These are phyloP conservation scores for Linum tenue DNA, from an alignment of 345 rosid genomes.

Conservation along the genomic window DNA sequence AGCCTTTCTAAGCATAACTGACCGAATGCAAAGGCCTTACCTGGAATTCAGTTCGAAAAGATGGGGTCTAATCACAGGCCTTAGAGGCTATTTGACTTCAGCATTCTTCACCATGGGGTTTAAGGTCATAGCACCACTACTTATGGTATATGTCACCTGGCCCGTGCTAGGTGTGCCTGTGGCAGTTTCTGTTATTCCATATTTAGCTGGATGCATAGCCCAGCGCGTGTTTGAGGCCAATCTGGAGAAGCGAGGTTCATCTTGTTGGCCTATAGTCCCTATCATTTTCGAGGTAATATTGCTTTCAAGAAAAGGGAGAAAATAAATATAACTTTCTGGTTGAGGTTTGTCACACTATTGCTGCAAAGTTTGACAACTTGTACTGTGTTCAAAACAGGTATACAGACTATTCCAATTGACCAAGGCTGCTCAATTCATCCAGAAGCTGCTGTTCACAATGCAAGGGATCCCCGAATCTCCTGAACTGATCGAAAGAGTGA, in stretches of 20 bases:
- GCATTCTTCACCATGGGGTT: constrained; percentile 53
- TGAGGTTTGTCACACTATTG: background rate
- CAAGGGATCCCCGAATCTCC: constrained; percentile 43
- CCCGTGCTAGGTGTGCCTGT: constrained; percentile 58
- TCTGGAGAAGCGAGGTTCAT: constrained; percentile 48
- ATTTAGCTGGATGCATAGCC: constrained; percentile 59
- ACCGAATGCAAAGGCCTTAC: constrained; percentile 69
- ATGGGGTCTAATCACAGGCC: constrained; percentile 84
- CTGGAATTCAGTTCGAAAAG: constrained; percentile 71
- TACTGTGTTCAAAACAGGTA: constrained; percentile 34
- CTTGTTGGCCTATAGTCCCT: constrained; percentile 83
- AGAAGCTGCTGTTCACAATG: constrained; percentile 59
- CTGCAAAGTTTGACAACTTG: background rate
- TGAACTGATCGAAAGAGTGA: constrained; percentile 40
- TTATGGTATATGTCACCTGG: constrained; percentile 57
- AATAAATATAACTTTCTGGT: no score
- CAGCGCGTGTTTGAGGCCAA: constrained; percentile 51
- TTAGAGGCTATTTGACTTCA: constrained; percentile 61
- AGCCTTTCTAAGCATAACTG: constrained; percentile 49
- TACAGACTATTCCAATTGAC: constrained; percentile 78
- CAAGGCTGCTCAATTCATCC: constrained; percentile 63
- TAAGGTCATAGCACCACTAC: constrained; percentile 49
- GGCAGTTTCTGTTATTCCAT: constrained; percentile 58
- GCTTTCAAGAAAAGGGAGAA: no score
- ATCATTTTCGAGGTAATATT: constrained; percentile 59